Conservation (phyloP, 345 rosid species). For the Ceriops decandra region DNA sequence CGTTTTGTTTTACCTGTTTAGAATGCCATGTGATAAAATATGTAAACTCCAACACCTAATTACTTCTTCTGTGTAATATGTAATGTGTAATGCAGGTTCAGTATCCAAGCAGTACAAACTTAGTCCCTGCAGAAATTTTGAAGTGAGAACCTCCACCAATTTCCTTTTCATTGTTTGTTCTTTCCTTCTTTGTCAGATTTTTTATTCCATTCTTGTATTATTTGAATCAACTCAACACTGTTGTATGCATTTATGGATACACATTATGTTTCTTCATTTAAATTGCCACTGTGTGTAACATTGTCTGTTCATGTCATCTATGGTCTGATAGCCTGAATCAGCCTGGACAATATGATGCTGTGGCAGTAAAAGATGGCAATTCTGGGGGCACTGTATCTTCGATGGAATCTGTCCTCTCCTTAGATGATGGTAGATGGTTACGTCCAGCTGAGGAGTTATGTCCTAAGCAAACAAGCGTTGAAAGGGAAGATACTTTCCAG, state of each 20-base stretch:
- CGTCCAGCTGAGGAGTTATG: slow-evolving; percentile 42
- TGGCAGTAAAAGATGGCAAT: slow-evolving; percentile 41
- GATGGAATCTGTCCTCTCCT: slow-evolving; percentile 82
- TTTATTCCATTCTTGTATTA: background rate
- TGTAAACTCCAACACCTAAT: slow-evolving; percentile 15
- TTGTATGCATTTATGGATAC: background rate
- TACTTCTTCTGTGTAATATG: slow-evolving; percentile 19
- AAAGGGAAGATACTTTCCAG: slow-evolving; percentile 69
- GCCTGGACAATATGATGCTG: slow-evolving; percentile 35
- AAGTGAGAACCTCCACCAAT: slow-evolving; percentile 40
- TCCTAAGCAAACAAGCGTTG: background rate
- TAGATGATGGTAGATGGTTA: slow-evolving; percentile 90
- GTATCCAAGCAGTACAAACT: slow-evolving; percentile 68
- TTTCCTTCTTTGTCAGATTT: background rate
- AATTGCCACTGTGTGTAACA: slow-evolving; percentile 21
- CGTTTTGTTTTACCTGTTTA: background rate
- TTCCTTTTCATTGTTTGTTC: slow-evolving; percentile 4
- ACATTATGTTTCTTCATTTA: slow-evolving; percentile 2
- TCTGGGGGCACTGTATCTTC: slow-evolving; percentile 36
- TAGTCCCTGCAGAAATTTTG: slow-evolving; percentile 42
- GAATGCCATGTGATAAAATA: background rate
- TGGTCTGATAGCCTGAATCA: slow-evolving; percentile 44
- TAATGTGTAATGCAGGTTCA: slow-evolving; percentile 48
- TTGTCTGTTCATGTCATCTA: slow-evolving; percentile 17
- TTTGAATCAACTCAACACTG: background rate